phyloP scores from a whole-genome alignment of 495 filamentous ascomycete species.

The Cetradonia linearis region DNA sequence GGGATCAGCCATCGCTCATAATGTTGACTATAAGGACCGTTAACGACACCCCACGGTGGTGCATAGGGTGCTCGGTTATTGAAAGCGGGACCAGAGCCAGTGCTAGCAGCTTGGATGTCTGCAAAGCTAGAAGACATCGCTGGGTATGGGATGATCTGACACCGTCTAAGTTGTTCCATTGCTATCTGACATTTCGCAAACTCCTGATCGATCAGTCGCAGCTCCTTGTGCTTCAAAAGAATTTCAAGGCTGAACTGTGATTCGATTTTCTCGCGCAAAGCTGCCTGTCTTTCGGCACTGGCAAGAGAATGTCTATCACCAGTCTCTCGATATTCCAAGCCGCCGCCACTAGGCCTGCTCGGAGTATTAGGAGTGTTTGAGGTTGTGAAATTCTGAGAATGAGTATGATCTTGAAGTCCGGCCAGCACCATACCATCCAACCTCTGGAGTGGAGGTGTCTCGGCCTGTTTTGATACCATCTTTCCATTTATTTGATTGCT shows the following conservation, averaged over 20 bases:
- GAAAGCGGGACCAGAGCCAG: slow-evolving; percentile 58
- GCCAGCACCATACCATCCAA: neutral
- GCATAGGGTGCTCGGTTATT: slow-evolving; percentile 54
- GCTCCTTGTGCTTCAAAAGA: slow-evolving; percentile 84
- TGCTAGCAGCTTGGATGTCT: slow-evolving; percentile 54
- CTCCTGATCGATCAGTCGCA: slow-evolving; percentile 90
- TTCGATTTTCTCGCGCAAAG: slow-evolving; percentile 62
- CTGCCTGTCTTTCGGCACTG: slow-evolving; percentile 2
- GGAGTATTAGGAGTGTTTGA: neutral
- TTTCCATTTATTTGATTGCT: neutral
- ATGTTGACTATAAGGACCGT: slow-evolving; percentile 87
- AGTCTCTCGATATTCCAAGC: neutral
- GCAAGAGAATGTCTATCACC: neutral
- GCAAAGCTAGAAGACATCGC: slow-evolving; percentile 48
- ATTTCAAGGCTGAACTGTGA: slow-evolving; percentile 86
- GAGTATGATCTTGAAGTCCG: neutral
- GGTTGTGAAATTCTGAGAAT: neutral
- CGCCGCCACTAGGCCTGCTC: neutral
- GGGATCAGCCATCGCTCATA: slow-evolving; percentile 90
- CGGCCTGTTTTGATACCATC: neutral
- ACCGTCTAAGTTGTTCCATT: slow-evolving; percentile 90
- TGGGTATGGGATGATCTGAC: slow-evolving; percentile 81
- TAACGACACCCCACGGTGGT: slow-evolving; percentile 75
- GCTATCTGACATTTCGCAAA: slow-evolving; percentile 90
- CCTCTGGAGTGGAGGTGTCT: neutral